Base-by-base conservation (phyloP, 805 yeast genomes). In the Ogataea sp. region DNA sequence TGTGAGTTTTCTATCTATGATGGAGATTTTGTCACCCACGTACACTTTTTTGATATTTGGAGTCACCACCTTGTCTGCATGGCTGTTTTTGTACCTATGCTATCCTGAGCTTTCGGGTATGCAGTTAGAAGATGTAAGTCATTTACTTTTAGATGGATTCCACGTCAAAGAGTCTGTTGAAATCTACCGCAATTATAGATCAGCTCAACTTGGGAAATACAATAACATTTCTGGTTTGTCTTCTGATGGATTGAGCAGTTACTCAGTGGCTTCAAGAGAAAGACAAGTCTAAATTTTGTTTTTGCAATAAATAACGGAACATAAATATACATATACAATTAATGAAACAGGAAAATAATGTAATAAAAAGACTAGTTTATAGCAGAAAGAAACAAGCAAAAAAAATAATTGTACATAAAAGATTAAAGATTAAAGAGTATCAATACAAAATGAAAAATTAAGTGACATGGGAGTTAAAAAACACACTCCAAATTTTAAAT, bases 61-160 rank as follows among this genome's bases (percentile, higher is more conserved):
- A 3, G 64, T 59, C 2, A 61, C 72, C 40, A 67, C 78, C 46
- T 48, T 62, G 14, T 24, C 67, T 3, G 54, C 78, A 2, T 65
- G 68, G 44, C 24, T 65, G n/a, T 69, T 70, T 41, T 64, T 73
- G 11, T 70, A 55, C 51, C 65, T 64, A 50, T 57, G 67, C 39
- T 65, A 70, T 37, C 79, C 79, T 9, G 79, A 73, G 49, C 66
- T 73, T 33, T 61, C 73, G 4, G 73, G 75, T 4, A 59, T 73
- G 49, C 72, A 68, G 43, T 59, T 73, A 48, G 79, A 73, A 49
- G 77, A 73, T 49, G 71, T 76, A 14, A 70, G 70, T 20, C 46
- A 49, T 29, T 54, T 73, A 26, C 64, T 73, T 43, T 44, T 63
- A 18, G 62, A 61, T 41, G 77, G 78, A 1, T 73, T 71, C 55